These are phyloP conservation scores for Nyctanthes arbortristis DNA, from an alignment of 257 asterid species.

Conservation along the genomic window DNA sequence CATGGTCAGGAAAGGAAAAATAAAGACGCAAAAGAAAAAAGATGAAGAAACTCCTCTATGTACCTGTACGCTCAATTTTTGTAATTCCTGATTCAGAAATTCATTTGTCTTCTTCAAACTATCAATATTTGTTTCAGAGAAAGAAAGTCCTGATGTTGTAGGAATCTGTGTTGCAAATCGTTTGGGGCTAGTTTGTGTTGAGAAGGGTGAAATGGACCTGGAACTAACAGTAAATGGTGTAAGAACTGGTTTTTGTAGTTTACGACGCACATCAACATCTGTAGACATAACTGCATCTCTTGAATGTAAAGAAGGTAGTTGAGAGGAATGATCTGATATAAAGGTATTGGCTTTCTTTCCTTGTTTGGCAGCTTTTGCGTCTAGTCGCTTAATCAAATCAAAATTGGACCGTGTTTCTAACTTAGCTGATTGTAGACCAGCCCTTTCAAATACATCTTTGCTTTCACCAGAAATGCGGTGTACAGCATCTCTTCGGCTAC, in stretches of 20 bases:
- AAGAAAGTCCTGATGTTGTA: slow-evolving; percentile 82
- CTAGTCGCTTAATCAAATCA: slow-evolving; percentile 83
- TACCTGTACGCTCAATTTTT: slow-evolving; percentile 78
- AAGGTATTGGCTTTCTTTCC: slow-evolving; percentile 73
- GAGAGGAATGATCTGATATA: slow-evolving; percentile 74
- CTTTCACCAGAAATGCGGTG: slow-evolving; percentile 85
- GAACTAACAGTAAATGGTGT: slow-evolving; percentile 67
- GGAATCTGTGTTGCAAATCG: slow-evolving; percentile 88
- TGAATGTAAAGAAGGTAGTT: slow-evolving; percentile 63
- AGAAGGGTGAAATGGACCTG: slow-evolving; percentile 89
- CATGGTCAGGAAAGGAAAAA: slow-evolving; percentile 16
- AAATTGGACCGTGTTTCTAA: slow-evolving; percentile 56
- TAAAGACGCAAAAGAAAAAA: slow-evolving; percentile 13
- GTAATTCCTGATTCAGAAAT: slow-evolving; percentile 79
- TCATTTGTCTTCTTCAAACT: slow-evolving; percentile 85
- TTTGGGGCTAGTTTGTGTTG: slow-evolving; percentile 83
- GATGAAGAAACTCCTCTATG: background rate
- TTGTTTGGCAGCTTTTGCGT: slow-evolving; percentile 81
- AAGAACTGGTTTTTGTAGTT: slow-evolving; percentile 60
- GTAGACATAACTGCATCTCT: slow-evolving; percentile 63
- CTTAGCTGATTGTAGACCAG: slow-evolving; percentile 67
- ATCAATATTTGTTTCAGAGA: slow-evolving; percentile 71
- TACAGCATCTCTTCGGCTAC: slow-evolving; percentile 61
- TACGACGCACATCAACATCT: slow-evolving; percentile 47
- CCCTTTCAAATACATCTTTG: slow-evolving; percentile 77